phyloP scores from a whole-genome alignment of 345 rosid genomes.

The Gossypium anomalum region DNA sequence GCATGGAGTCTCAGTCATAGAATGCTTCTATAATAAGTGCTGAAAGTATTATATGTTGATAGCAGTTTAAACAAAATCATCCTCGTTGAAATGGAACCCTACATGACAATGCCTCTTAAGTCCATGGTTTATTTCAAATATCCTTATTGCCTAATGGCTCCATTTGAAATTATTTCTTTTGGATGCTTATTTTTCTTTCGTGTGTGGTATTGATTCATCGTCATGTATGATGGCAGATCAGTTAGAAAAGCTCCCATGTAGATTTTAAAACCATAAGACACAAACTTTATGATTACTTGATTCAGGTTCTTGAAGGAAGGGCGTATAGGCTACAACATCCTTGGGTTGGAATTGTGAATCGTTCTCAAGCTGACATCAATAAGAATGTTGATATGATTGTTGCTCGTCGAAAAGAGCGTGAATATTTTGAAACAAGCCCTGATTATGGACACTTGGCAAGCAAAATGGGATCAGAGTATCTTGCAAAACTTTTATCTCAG shows the following conservation, averaged over 20 bases:
- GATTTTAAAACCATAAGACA: neutral
- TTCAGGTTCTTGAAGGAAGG: slow-evolving; percentile 93
- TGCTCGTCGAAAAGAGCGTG: slow-evolving; percentile 89
- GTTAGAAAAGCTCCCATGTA: neutral
- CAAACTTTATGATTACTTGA: slow-evolving; percentile 20
- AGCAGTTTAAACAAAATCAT: neutral
- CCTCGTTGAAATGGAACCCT: neutral
- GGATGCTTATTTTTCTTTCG: neutral
- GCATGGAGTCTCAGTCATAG: neutral
- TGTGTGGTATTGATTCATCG: slow-evolving; percentile 11
- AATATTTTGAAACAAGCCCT: slow-evolving; percentile 96
- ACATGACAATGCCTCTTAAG: neutral
- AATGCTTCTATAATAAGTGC: slow-evolving; percentile 16
- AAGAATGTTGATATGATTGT: slow-evolving; percentile 90
- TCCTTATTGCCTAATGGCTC: neutral
- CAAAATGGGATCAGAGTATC: slow-evolving; percentile 97
- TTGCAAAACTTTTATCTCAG: slow-evolving; percentile 89
- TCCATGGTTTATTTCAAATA: neutral
- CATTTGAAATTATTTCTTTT: neutral
- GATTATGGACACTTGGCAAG: slow-evolving; percentile 93
- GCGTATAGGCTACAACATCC: slow-evolving; percentile 95
- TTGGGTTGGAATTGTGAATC: slow-evolving; percentile 99
- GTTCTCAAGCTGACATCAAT: slow-evolving; percentile 98
- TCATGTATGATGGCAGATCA: neutral
- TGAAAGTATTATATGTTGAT: neutral